These are phyloP conservation scores for Plicaturopsis crispa DNA, from an alignment of 768 basidiomycete genomes.

Conservation along the genomic window DNA sequence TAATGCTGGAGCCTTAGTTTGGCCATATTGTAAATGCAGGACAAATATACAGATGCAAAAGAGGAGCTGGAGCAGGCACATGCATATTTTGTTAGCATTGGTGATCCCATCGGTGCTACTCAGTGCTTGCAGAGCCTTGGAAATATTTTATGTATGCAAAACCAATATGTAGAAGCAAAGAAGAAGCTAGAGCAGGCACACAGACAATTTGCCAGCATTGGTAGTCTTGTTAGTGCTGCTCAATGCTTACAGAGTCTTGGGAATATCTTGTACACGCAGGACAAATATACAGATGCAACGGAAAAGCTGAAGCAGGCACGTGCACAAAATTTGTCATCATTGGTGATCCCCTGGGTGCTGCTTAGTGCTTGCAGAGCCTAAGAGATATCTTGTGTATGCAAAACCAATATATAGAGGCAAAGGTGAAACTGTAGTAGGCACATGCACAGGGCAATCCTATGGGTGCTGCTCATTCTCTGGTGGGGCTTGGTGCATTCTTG, in stretches of 20 bases:
- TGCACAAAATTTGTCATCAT: not conserved
- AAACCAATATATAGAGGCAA: slow-evolving; percentile 1
- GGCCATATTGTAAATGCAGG: no score
- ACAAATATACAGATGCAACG: not conserved
- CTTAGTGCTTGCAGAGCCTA: slow-evolving; percentile 1
- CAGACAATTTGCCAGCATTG: not conserved
- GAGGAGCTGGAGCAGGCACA: slow-evolving; percentile 1
- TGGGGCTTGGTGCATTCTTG: slow-evolving; percentile 1
- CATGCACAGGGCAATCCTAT: not conserved
- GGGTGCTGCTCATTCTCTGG: slow-evolving; percentile 4
- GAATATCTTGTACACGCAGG: not conserved
- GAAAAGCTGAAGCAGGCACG: slow-evolving; percentile 1
- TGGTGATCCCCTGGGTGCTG: not conserved
- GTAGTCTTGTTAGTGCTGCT: not conserved
- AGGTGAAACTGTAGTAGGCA: not conserved
- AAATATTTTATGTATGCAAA: not conserved
- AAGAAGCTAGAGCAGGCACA: not conserved
- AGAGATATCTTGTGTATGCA: not conserved
- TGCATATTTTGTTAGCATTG: slow-evolving; percentile 2
- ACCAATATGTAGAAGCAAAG: not conserved
- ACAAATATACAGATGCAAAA: not conserved
- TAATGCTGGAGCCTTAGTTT: no score
- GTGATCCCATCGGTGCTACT: not conserved
- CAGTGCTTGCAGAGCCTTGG: slow-evolving; percentile 6
- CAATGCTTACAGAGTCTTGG: slow-evolving; percentile 5